Conservation (phyloP, 805 yeast species). For the Metschnikowia lunata region DNA sequence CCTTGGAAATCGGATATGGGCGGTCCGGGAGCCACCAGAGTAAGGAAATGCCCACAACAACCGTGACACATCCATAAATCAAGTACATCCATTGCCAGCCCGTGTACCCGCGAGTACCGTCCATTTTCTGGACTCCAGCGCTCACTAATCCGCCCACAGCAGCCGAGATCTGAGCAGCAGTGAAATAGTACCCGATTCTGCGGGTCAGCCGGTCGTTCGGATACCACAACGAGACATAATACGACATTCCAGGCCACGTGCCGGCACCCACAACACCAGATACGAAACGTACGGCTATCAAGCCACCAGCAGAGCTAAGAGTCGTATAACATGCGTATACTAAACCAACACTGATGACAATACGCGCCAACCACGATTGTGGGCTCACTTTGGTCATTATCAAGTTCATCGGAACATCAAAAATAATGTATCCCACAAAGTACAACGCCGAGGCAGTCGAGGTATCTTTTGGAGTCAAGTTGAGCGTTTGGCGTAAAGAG, state of each 20-base stretch:
- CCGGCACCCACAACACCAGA: constrained; percentile 81
- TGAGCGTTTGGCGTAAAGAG: constrained; percentile 51
- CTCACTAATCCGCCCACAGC: constrained; percentile 84
- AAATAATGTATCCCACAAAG: constrained; percentile 77
- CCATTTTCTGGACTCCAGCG: constrained; percentile 86
- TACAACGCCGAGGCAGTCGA: constrained; percentile 77
- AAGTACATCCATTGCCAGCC: constrained; percentile 90
- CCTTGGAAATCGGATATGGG: constrained; percentile 34
- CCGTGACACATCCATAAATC: constrained; percentile 68
- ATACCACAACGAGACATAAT: constrained; percentile 79
- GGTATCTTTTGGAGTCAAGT: constrained; percentile 51
- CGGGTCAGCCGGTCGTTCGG: constrained; percentile 72
- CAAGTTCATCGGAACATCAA: constrained; percentile 86
- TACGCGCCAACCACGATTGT: constrained; percentile 79
- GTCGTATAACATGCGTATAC: constrained; percentile 73
- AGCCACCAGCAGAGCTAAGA: constrained; percentile 50
- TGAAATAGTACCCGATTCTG: constrained; percentile 82
- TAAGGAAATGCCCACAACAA: constrained; percentile 57
- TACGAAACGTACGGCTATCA: constrained; percentile 67
- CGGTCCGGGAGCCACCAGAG: constrained; percentile 87
- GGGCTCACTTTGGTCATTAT: constrained; percentile 81
- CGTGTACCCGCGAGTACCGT: constrained; percentile 59
- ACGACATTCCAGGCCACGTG: constrained; percentile 87
- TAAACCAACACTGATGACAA: constrained; percentile 70
- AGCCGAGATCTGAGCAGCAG: constrained; percentile 89